Base-by-base conservation (phyloP, 805 yeast species). In the Candida pini region DNA sequence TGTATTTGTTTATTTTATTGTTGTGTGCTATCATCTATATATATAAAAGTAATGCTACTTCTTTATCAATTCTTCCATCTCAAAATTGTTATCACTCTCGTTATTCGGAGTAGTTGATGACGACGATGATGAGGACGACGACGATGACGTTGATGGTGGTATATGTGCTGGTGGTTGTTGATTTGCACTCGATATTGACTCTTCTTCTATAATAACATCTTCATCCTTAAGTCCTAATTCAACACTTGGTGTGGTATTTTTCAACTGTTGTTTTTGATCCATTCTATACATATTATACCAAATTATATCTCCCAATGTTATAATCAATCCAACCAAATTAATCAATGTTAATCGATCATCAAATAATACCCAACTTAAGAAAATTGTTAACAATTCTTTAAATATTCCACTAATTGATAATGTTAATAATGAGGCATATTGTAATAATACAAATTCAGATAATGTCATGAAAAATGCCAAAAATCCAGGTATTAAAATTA, bases 371-470 rank as follows among this genome's bases (percentile, higher is more conserved):
- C 90, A 76, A 4, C 79, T 64, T 2, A 81, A 69, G 21, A 73
- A 48, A 25, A 92, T 87, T 0, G 98, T 92, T 30, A 89, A 64
- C 12, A 92, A 66, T 56, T 92, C 98, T 54, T 92, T 92, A 56
- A 90, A 84, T 13, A 92, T 84, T 1, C 98, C 98, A 0, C 94
- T 95, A 28, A 92, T 76, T 5, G 94, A 80, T 20, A 92, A 62
- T 0, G 98, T 89, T 29, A 89, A 68, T 10, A 92, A 87, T 36
- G 86, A 83, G 0, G 96, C 84, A 28, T 80, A 75, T 36, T 83
- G 81, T 34, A 92, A 68, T 6, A 92, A 74, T 37, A 83, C 78
- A 61, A 85, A 89, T 57, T 90, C 98, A 47, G 85, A 76, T 2
- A 87, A 60, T 0, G 96, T 90, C 90, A 92, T 82, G 54, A 83